phyloP scores from a whole-genome alignment of 2,329 filamentous ascomycete genomes.

The Periconia macrospinosa region DNA sequence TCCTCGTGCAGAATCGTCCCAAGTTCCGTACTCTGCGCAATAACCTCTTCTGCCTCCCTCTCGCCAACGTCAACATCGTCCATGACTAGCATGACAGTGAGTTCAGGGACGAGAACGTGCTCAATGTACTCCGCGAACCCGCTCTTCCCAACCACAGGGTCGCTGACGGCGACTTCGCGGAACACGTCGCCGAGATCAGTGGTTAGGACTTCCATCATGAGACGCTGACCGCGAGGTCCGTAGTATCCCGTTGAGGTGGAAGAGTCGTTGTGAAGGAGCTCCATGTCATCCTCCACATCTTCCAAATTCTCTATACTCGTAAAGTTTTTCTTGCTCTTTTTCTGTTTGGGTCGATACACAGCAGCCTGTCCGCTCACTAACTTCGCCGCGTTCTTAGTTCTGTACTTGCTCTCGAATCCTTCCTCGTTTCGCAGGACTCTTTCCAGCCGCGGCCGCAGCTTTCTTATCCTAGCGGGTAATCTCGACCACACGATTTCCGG shows the following conservation, averaged over 20 bases:
- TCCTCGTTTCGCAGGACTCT: slow-evolving; percentile 59
- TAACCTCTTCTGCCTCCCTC: slow-evolving; percentile 55
- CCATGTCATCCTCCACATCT: slow-evolving; percentile 14
- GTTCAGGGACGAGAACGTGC: slow-evolving; percentile 70
- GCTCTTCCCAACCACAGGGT: slow-evolving; percentile 32
- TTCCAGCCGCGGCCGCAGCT: slow-evolving; percentile 60
- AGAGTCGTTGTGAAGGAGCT: slow-evolving; percentile 21
- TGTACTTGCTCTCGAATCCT: slow-evolving; percentile 60
- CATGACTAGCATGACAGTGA: slow-evolving; percentile 58
- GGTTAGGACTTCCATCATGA: slow-evolving; percentile 61
- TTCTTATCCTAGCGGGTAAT: slow-evolving; percentile 61
- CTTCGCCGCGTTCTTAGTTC: slow-evolving; percentile 53
- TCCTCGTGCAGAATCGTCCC: slow-evolving; percentile 71
- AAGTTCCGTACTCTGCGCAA: slow-evolving; percentile 68
- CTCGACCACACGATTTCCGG: slow-evolving; percentile 70
- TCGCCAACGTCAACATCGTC: slow-evolving; percentile 56
- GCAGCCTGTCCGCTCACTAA: slow-evolving; percentile 27
- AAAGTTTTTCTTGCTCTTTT: slow-evolving; percentile 39
- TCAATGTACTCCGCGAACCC: slow-evolving; percentile 41
- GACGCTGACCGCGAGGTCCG: slow-evolving; percentile 70
- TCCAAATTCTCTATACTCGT: neutral
- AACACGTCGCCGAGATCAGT: slow-evolving; percentile 28
- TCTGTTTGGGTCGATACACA: slow-evolving; percentile 37
- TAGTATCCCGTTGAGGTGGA: slow-evolving; percentile 68
- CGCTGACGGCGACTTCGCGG: slow-evolving; percentile 19